Percentiles rank a stretch among this genome's conserved stretches.
Conservation (phyloP, 139 green algal genomes). For the Coelastrella sp. region DNA sequence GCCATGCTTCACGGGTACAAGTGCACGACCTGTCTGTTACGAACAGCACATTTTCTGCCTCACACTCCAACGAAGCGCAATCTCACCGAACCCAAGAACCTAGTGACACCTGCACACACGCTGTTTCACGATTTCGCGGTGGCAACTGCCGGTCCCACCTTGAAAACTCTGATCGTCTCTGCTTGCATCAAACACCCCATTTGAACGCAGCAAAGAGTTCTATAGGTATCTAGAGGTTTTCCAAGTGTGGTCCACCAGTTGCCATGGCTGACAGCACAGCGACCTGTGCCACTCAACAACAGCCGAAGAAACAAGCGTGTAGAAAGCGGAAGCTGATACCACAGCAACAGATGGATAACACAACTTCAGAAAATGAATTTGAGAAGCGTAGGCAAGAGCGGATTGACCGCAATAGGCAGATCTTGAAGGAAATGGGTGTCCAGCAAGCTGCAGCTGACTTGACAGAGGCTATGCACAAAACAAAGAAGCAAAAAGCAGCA, state of each 20-base stretch:
- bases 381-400: slow-evolving; percentile 51
- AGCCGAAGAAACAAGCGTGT: background rate
- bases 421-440: slow-evolving; percentile 58
- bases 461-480: slow-evolving; percentile 9
- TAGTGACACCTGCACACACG: no score
- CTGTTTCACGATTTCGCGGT: background rate
- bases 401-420: slow-evolving; percentile 61
- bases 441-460: slow-evolving; percentile 20
- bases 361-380: background rate
- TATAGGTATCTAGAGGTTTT: background rate
- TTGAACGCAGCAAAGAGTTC: no score
- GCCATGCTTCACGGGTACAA: no score
- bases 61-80: no score
- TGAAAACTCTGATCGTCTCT: no score
- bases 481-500: background rate
- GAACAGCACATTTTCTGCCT: no score
- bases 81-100: no score
- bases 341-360: background rate
- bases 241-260: background rate
- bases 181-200: no score
- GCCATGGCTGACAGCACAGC: background rate
- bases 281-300: background rate
- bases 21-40: no score
- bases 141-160: background rate
- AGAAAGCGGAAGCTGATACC: background rate